These are phyloP conservation scores for Ophiostoma montium DNA, from an alignment of 2,329 filamentous ascomycete species.

Conservation along the genomic window DNA sequence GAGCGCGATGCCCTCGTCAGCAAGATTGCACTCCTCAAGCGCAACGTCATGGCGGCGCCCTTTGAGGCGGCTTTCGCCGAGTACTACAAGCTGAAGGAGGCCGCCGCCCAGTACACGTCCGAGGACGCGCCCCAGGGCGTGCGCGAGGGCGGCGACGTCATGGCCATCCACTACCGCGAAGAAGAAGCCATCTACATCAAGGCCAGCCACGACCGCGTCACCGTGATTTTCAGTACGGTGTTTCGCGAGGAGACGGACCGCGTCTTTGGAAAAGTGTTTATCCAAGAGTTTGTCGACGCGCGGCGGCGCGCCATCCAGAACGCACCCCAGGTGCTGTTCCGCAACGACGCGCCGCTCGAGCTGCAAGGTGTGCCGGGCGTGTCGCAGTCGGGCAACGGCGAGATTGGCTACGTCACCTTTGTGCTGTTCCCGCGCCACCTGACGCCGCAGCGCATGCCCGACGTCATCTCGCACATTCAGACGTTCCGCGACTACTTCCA, in stretches of 20 bases:
- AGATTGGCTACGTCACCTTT: constrained; percentile 96
- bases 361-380: constrained; percentile 79
- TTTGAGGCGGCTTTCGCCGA: constrained; percentile 96
- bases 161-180: constrained; percentile 95
- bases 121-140: constrained; percentile 90
- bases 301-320: constrained; percentile 92
- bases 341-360: constrained; percentile 87
- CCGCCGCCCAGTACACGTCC: constrained; percentile 81
- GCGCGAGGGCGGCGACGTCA: constrained; percentile 77
- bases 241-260: constrained; percentile 97
- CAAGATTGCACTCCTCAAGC: constrained; percentile 83
- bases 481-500: constrained; percentile 99
- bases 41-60: constrained; percentile 96
- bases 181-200: constrained; percentile 99
- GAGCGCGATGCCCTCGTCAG: constrained; percentile 73
- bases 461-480: constrained; percentile 97
- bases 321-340: constrained; percentile 91
- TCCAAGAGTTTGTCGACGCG: constrained; percentile 97
- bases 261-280: constrained; percentile 95
- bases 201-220: constrained; percentile 89
- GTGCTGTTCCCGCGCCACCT: constrained; percentile 94
- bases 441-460: constrained; percentile 74
- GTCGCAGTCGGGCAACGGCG: constrained; percentile 57
- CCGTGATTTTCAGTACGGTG: constrained; percentile 96
- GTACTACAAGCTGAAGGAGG: constrained; percentile 72